Conservation (phyloP, 345 rosid species). For the Psidium guajava region DNA sequence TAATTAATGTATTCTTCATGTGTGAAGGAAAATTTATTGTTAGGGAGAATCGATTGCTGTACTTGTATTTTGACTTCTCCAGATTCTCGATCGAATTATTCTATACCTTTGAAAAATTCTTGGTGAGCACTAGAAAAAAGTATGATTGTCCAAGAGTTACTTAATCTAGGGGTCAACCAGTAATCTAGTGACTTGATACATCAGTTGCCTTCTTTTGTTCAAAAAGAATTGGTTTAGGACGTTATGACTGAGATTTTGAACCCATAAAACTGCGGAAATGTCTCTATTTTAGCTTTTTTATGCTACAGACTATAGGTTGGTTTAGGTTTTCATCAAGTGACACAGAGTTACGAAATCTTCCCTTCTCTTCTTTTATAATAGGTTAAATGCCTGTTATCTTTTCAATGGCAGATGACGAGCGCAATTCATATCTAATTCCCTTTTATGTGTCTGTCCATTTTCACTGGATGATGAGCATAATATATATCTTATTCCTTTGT, state of each 20-base stretch:
- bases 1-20: not conserved
- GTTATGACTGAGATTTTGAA: not conserved
- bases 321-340: not conserved
- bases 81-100: not conserved
- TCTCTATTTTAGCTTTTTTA: not conserved
- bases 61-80: not conserved
- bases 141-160: not conserved
- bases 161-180: not conserved
- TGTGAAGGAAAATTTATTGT: not conserved
- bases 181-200: not conserved
- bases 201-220: not conserved
- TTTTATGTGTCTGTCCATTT: not conserved
- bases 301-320: not conserved
- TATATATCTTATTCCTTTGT: not conserved
- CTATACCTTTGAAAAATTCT: not conserved
- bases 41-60: not conserved
- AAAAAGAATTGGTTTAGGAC: not conserved
- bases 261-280: not conserved
- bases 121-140: not conserved
- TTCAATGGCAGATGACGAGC: not conserved
- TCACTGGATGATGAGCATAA: not conserved
- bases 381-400: not conserved
- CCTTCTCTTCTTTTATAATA: not conserved
- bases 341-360: not conserved
- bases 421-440: not conserved